Evolutionary conservation across 768 basidiomycete species (phyloP).

Genomic region (Lentinula guzmanii): DNA sequence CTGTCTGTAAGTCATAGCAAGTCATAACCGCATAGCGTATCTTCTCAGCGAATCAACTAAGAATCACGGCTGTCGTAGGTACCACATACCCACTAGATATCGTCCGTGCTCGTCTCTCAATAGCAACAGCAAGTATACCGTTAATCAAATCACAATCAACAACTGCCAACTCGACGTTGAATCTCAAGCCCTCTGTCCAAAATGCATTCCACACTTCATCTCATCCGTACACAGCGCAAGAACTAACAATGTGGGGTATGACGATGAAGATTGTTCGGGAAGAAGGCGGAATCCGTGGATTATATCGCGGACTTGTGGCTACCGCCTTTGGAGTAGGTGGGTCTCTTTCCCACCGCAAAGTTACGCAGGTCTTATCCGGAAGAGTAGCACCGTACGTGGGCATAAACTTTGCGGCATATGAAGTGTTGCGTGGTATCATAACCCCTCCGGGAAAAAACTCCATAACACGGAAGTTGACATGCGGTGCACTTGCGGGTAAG

Average conservation of each 20-base stretch:
- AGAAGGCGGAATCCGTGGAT: constrained; percentile 82
- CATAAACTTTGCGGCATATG: constrained; percentile 94
- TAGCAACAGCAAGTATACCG: constrained; percentile 81
- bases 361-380: not conserved
- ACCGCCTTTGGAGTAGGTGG: constrained; percentile 71
- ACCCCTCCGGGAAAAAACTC: constrained; percentile 79
- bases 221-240: constrained; percentile 38
- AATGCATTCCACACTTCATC: constrained; percentile 52
- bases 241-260: constrained; percentile 83
- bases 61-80: constrained; percentile 31
- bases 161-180: constrained; percentile 17
- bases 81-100: constrained; percentile 93
- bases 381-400: constrained; percentile 71
- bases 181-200: constrained; percentile 21
- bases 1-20: constrained; percentile 65
- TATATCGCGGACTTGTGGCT: constrained; percentile 82
- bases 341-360: not conserved
- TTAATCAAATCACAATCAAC: constrained; percentile 18
- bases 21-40: constrained; percentile 1
- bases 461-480: constrained; percentile 64
- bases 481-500: constrained; percentile 83
- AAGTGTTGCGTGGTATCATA: constrained; percentile 66
- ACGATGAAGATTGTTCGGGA: constrained; percentile 84
- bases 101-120: constrained; percentile 86
- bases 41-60: not conserved